These are phyloP conservation scores for Hordeum pubiflorum DNA, from an alignment of 202 grass and related monocot species.

Conservation along the genomic window DNA sequence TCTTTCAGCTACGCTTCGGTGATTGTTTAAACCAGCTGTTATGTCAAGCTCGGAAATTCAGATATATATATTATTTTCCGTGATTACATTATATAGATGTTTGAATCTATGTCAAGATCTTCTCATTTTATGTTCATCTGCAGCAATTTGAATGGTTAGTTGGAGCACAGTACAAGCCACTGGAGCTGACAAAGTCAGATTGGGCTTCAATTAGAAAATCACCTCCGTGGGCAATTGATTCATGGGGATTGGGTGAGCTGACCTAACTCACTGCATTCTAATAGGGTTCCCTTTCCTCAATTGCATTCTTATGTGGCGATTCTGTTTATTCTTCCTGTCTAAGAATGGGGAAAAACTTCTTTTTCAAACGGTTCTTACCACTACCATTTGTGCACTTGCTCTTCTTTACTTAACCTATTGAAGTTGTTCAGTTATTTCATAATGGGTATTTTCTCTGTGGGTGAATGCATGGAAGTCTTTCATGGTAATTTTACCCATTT, in stretches of 20 bases:
- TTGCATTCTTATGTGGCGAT: background rate
- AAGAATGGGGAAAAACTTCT: background rate
- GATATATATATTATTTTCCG: background rate
- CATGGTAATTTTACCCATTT: background rate
- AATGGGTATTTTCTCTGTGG: background rate
- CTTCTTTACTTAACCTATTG: background rate
- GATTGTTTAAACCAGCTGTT: background rate
- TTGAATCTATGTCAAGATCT: background rate
- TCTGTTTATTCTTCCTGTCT: slow-evolving; percentile 13
- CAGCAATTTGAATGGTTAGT: slow-evolving; percentile 99
- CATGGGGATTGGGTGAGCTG: slow-evolving; percentile 89
- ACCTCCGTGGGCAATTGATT: slow-evolving; percentile 94
- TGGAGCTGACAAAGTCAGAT: slow-evolving; percentile 94
- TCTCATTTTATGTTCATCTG: slow-evolving; percentile 6
- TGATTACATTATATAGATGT: slow-evolving; percentile 6
- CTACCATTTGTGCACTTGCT: background rate
- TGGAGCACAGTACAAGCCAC: slow-evolving; percentile 83
- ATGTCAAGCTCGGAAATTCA: background rate
- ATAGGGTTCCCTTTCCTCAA: background rate
- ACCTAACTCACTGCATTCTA: slow-evolving; percentile 9
- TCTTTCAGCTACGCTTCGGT: background rate
- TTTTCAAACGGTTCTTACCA: background rate
- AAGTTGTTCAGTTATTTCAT: background rate
- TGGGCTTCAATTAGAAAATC: slow-evolving; percentile 93
- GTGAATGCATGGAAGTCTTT: background rate